Percentiles rank a stretch among this genome's conserved stretches.
phyloP scores from a whole-genome alignment of 2,329 filamentous ascomycete genomes.

The Beauveria caledonica region DNA sequence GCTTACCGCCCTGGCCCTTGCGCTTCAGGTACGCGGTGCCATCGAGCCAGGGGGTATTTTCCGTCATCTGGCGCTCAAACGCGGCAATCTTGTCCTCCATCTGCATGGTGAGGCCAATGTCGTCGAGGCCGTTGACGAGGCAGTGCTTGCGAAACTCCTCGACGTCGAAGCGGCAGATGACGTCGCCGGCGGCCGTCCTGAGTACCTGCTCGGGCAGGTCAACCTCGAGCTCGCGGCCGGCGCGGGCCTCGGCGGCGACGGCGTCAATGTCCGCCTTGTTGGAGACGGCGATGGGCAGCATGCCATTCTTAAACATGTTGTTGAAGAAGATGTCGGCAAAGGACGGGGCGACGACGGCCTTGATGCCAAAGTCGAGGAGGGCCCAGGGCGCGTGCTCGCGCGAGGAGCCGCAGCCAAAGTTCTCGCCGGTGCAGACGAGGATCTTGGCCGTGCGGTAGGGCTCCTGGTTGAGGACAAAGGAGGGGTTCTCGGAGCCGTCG shows the following conservation, averaged over 20 bases:
- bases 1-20: constrained; percentile 44
- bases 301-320: constrained; percentile 99
- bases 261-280: constrained; percentile 58
- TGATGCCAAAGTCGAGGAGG: constrained; percentile 91
- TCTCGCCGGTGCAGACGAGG: constrained; percentile 80
- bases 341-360: constrained; percentile 82
- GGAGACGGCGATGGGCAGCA: constrained; percentile 76
- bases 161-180: constrained; percentile 73
- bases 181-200: constrained; percentile 64
- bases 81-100: constrained; percentile 78
- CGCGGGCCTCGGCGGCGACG: constrained; percentile 68
- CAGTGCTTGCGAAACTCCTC: constrained; percentile 95
- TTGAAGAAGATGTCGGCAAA: constrained; percentile 84
- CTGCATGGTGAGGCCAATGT: constrained; percentile 91
- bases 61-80: constrained; percentile 71
- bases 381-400: constrained; percentile 98
- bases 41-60: constrained; percentile 84
- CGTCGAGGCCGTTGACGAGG: constrained; percentile 84
- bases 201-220: constrained; percentile 81
- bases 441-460: constrained; percentile 81
- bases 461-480: constrained; percentile 85
- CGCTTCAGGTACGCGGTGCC: constrained; percentile 71
- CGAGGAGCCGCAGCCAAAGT: constrained; percentile 91
- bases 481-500: constrained; percentile 64
- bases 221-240: constrained; percentile 78